Percentiles rank a stretch among this genome's conserved stretches.
phyloP scores from a whole-genome alignment of 2,329 filamentous ascomycete genomes.

The Davidsoniella neocaledoniae region DNA sequence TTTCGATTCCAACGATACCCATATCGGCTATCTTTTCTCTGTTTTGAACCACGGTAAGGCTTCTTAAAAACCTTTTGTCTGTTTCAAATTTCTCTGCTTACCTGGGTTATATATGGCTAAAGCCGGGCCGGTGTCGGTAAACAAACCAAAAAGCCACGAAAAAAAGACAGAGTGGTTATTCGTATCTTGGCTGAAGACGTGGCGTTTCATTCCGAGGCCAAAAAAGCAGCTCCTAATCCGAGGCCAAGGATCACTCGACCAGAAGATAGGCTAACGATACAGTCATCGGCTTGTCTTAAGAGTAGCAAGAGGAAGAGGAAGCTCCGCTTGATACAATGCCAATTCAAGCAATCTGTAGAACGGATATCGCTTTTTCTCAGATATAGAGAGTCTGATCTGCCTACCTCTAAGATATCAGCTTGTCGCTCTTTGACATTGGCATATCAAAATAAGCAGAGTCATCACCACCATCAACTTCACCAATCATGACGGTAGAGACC shows the following conservation, averaged over 20 bases:
- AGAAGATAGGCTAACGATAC: too few relatives aligned
- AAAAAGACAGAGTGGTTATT: not conserved
- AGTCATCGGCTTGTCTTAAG: too few relatives aligned
- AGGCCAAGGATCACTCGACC: too few relatives aligned
- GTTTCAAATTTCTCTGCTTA: too few relatives aligned
- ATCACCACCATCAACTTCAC: constrained; percentile 8
- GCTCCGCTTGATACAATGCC: not conserved
- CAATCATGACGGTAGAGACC: not conserved
- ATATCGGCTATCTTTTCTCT: too few relatives aligned
- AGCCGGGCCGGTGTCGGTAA: constrained; percentile 5
- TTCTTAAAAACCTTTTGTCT: too few relatives aligned
- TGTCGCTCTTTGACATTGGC: not conserved
- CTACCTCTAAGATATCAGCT: not conserved
- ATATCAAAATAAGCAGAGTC: not conserved
- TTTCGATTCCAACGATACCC: too few relatives aligned
- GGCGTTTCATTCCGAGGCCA: too few relatives aligned
- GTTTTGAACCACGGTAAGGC: too few relatives aligned
- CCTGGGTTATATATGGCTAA: not conserved
- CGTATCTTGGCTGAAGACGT: too few relatives aligned
- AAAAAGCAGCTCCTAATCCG: too few relatives aligned
- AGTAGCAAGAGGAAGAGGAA: not conserved
- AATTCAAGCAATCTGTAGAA: not conserved
- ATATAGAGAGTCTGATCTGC: not conserved
- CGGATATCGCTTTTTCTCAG: not conserved
- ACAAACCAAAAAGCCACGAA: not conserved